These are phyloP conservation scores for Paecilomyces sp. DNA, from an alignment of 2,329 filamentous ascomycete species.

Conservation along the genomic window DNA sequence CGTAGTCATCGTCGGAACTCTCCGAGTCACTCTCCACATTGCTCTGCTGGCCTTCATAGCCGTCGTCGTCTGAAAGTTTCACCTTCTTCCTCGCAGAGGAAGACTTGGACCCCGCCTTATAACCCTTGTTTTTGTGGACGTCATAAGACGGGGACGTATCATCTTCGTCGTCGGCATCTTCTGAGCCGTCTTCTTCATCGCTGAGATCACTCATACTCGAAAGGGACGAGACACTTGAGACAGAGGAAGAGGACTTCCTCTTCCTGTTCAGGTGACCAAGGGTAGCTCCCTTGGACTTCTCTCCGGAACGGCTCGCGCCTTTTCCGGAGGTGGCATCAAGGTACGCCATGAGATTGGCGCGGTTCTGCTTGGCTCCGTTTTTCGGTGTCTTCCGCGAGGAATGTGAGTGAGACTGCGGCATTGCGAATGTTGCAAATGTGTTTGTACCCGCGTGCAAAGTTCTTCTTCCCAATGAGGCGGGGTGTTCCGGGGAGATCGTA, in stretches of 20 bases:
- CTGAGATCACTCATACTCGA: constrained; percentile 28
- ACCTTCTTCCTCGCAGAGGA: constrained; percentile 24
- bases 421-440: not conserved
- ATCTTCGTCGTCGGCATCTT: constrained; percentile 37
- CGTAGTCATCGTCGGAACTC: constrained; percentile 63
- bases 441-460: not conserved
- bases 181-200: constrained; percentile 30
- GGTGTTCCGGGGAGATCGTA: not conserved
- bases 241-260: constrained; percentile 27
- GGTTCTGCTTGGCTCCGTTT: constrained; percentile 16
- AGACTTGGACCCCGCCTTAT: constrained; percentile 34
- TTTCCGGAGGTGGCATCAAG: constrained; percentile 13
- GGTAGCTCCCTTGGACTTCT: constrained; percentile 18
- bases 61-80: constrained; percentile 28
- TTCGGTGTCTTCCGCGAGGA: constrained; percentile 21
- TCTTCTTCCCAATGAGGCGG: not conserved
- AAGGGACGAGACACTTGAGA: constrained; percentile 31
- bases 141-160: constrained; percentile 37
- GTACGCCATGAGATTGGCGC: constrained; percentile 13
- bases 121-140: constrained; percentile 22
- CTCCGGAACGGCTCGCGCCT: constrained; percentile 13
- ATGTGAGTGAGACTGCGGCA: constrained; percentile 12
- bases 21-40: constrained; percentile 26
- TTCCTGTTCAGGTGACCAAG: constrained; percentile 21
- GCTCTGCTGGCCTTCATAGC: constrained; percentile 20